Conservation (phyloP, 805 yeast species). For the Ogataea dorogensis region DNA sequence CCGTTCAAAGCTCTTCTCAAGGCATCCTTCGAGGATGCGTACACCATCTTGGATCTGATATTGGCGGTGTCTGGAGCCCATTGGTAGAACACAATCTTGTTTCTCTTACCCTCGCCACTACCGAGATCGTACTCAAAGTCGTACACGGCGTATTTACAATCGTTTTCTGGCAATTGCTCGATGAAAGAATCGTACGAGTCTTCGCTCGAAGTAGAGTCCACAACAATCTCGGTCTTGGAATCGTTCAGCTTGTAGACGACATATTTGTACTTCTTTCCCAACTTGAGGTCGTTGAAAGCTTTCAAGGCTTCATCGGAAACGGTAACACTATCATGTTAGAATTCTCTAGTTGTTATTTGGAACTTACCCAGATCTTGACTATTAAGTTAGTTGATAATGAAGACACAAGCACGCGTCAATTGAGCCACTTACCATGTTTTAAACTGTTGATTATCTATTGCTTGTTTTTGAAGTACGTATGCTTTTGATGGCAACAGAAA, state of each 20-base stretch:
- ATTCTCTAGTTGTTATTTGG: neutral
- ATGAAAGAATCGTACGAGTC: conserved; percentile 80
- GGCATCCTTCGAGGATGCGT: conserved; percentile 97
- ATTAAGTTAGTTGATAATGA: conserved; percentile 10
- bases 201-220: conserved; percentile 76
- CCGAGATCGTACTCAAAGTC: conserved; percentile 94
- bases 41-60: conserved; percentile 93
- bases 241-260: conserved; percentile 80
- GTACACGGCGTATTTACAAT: conserved; percentile 94
- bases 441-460: conserved; percentile 7
- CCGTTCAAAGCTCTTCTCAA: conserved; percentile 97
- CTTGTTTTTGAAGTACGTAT: conserved; percentile 8
- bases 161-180: conserved; percentile 89
- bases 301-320: conserved; percentile 84
- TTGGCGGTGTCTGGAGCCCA: conserved; percentile 99
- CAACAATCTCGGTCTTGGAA: conserved; percentile 84
- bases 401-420: neutral
- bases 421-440: conserved; percentile 10
- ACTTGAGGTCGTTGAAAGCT: conserved; percentile 94
- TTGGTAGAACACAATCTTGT: conserved; percentile 68
- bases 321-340: conserved; percentile 55
- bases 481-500: conserved; percentile 13
- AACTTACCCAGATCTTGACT: conserved; percentile 38
- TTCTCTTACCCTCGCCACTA: conserved; percentile 88
- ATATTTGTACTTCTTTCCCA: conserved; percentile 86